Evolutionary conservation across 768 basidiomycete species (phyloP).

Genomic region (Rhizopogon vinicolor): DNA sequence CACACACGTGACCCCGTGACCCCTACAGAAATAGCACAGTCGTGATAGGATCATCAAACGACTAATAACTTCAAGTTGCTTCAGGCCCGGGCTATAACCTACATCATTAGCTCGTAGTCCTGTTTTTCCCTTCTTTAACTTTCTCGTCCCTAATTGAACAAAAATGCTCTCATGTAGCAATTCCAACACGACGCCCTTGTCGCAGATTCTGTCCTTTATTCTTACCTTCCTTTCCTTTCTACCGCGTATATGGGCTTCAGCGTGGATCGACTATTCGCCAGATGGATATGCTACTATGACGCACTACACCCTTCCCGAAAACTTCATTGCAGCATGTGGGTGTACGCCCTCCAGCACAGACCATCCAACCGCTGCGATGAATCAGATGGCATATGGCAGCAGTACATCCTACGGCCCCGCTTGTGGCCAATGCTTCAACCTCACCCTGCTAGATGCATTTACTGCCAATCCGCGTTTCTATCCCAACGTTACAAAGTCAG

Average conservation of each 20-base stretch:
- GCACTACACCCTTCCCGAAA: constrained; percentile 53
- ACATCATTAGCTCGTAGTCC: not conserved
- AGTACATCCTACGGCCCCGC: constrained; percentile 66
- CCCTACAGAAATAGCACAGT: too few species aligned
- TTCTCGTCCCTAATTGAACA: constrained; percentile 11
- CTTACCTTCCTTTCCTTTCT: constrained; percentile 19
- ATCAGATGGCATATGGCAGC: constrained; percentile 76
- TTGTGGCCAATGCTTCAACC: constrained; percentile 76
- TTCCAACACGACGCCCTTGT: constrained; percentile 3
- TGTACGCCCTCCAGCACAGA: constrained; percentile 61
- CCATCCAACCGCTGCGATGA: constrained; percentile 79
- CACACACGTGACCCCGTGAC: constrained; percentile 1
- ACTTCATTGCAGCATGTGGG: constrained; percentile 65
- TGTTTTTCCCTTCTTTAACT: not conserved
- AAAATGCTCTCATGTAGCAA: constrained; percentile 13
- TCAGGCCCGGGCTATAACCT: too few species aligned
- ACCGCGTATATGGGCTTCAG: constrained; percentile 19
- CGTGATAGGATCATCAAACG: not conserved
- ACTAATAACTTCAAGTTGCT: too few species aligned
- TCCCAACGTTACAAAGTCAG: constrained; percentile 52
- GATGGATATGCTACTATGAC: constrained; percentile 71
- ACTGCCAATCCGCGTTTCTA: constrained; percentile 64
- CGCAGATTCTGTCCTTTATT: constrained; percentile 17
- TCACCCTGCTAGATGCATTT: constrained; percentile 70
- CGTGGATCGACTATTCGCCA: constrained; percentile 63